Conservation (phyloP, 139 green algal species). For the Coccomyxa sp. region DNA sequence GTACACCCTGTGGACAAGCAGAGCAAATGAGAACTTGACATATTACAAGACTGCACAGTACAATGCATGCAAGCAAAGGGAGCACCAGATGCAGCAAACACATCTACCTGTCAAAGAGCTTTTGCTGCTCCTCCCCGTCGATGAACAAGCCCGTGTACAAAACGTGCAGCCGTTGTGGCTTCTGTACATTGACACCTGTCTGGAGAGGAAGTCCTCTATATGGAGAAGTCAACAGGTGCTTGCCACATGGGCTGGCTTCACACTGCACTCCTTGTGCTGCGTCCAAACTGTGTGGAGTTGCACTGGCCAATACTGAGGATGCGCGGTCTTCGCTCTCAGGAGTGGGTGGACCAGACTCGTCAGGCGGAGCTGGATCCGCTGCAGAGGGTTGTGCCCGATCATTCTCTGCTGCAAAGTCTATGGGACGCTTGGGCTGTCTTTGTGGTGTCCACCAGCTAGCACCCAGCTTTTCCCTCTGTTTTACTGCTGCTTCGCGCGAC, state of each 20-base stretch:
- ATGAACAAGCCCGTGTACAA: background rate
- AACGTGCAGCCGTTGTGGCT: background rate
- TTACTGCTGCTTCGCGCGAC: too few relatives aligned
- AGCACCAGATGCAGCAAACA: background rate
- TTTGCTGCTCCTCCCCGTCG: background rate
- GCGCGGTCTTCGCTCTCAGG: background rate
- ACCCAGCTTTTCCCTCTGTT: too few relatives aligned
- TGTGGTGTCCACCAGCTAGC: too few relatives aligned
- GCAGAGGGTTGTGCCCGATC: too few relatives aligned
- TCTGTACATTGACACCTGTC: background rate
- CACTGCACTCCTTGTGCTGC: background rate
- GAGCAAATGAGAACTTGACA: background rate
- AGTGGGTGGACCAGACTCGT: background rate
- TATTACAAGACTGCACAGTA: background rate
- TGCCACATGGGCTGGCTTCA: background rate
- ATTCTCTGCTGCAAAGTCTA: too few relatives aligned
- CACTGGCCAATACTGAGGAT: background rate
- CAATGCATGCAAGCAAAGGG: background rate
- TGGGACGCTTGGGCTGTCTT: too few relatives aligned
- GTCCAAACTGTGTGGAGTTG: background rate
- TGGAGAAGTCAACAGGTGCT: background rate
- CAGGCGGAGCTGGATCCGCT: too few relatives aligned
- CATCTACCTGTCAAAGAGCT: background rate
- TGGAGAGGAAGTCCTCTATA: background rate
- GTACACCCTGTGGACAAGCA: background rate